These are phyloP conservation scores for Dothiorella sarmentorum DNA, from an alignment of 2,329 filamentous ascomycete species.

Conservation along the genomic window DNA sequence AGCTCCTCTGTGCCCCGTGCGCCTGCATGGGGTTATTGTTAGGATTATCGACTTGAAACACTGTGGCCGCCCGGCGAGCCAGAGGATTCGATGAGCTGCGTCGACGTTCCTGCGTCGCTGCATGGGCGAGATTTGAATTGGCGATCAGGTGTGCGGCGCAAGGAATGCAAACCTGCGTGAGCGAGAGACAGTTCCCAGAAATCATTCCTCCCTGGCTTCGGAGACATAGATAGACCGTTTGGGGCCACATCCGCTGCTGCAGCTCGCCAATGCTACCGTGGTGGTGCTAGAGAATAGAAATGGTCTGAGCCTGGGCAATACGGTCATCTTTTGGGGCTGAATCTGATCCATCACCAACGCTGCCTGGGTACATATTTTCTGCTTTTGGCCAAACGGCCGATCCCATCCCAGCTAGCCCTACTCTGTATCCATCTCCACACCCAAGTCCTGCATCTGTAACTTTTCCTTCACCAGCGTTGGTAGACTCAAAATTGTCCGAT, in stretches of 20 bases:
- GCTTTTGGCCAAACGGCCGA: constrained; percentile 40
- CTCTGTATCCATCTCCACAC: constrained; percentile 31
- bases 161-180: constrained; percentile 39
- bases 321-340: constrained; percentile 44
- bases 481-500: constrained; percentile 17
- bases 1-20: constrained; percentile 36
- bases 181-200: constrained; percentile 26
- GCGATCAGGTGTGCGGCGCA: constrained; percentile 30
- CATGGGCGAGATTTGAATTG: constrained; percentile 28
- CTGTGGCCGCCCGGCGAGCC: constrained; percentile 5
- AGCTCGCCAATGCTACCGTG: constrained; percentile 47
- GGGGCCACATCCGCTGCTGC: constrained; percentile 44
- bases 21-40: constrained; percentile 34
- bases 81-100: constrained; percentile 14
- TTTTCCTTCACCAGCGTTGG: constrained; percentile 17
- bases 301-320: constrained; percentile 45
- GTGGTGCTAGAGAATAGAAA: constrained; percentile 39
- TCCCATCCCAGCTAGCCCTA: constrained; percentile 29
- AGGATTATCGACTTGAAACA: constrained; percentile 35
- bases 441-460: constrained; percentile 22
- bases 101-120: constrained; percentile 39
- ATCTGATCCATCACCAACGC: constrained; percentile 38
- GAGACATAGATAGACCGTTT: constrained; percentile 41
- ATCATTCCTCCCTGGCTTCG: constrained; percentile 38
- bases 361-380: constrained; percentile 34